Evolutionary conservation across 805 yeast genomes (phyloP), one percentile per base, ranked within the genome.

Genomic region (Lachancea cidri): DNA sequence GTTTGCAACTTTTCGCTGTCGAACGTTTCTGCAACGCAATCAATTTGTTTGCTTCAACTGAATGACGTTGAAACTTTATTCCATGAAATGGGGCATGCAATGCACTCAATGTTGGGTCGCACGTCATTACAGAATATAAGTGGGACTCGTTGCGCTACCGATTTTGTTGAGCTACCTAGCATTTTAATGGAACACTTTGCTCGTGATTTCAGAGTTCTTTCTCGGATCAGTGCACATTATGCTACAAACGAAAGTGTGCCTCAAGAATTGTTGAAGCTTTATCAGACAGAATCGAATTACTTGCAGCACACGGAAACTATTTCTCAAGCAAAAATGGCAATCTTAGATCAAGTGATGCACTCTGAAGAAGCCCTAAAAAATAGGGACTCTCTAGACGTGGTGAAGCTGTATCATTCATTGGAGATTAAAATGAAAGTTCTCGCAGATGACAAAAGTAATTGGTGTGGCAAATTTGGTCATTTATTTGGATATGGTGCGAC

Each of bases 1-100:
- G 86, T 87, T 14, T 93, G 98, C 59, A 87, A 88, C 56, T 91
- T 93, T 58, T 64, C 68, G 1, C 68, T 66, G 27, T 55, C 64
- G 14, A 60, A 64, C 2, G 71, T 64, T 22, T 52, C 57, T n/a
- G 53, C 54, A 1, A 42, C 44, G n/a, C 53, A 62, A 8, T 61
- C 64, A 7, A 74, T 77, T 17, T 80, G 89, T 22, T 66, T 85
- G 15, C 64, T 91, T 30, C 70, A 81, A 9, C 70, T 86, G 43
- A 76, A 73, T 43, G 98, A 93, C 54, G 88, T 91, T 16, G 96
- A 91, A 53, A 93, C 98, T 0, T 67, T 93, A 15, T 93, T 93
- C 67, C 98, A 93, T 64, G 98, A 93, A 64, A 88, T 93, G 96
- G 98, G 98, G 1, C 98, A 93, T 63, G 98, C 98, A 1, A 84